Percentiles rank a stretch among this genome's conserved stretches.
phyloP scores from a whole-genome alignment of 805 yeast species.

The Martiniozyma abietophila region DNA sequence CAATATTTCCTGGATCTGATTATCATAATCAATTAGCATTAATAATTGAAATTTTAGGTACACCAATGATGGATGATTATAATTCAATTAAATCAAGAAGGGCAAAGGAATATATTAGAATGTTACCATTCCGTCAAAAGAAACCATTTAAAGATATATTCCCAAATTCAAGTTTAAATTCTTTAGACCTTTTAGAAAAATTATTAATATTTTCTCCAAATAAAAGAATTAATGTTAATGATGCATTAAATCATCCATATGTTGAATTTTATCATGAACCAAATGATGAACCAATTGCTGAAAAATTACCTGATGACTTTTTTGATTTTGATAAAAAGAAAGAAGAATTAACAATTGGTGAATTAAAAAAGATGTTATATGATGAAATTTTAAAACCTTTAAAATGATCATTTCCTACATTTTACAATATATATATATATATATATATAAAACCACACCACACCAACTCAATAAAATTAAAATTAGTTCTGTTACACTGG shows the following conservation, averaged over 20 bases:
- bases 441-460: too few relatives aligned
- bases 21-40: slow-evolving; percentile 84
- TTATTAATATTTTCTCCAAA: slow-evolving; percentile 77
- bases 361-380: slow-evolving; percentile 69
- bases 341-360: slow-evolving; percentile 66
- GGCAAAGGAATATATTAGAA: slow-evolving; percentile 80
- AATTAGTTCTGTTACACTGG: too few relatives aligned
- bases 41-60: slow-evolving; percentile 78
- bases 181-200: slow-evolving; percentile 57
- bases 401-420: slow-evolving; percentile 8
- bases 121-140: slow-evolving; percentile 64
- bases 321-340: slow-evolving; percentile 83
- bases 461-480: too few relatives aligned
- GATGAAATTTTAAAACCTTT: slow-evolving; percentile 65
- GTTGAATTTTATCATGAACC: slow-evolving; percentile 88
- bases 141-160: slow-evolving; percentile 44
- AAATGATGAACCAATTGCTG: slow-evolving; percentile 81
- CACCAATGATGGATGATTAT: slow-evolving; percentile 77
- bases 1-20: slow-evolving; percentile 90
- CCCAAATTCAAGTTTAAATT: slow-evolving; percentile 51
- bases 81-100: slow-evolving; percentile 65
- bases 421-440: background rate
- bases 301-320: slow-evolving; percentile 75
- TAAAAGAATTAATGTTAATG: slow-evolving; percentile 72
- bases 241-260: slow-evolving; percentile 83